These are phyloP conservation scores for Papiliotrema fonsecae DNA, from an alignment of 1,284 basidiomycete species.

Conservation along the genomic window DNA sequence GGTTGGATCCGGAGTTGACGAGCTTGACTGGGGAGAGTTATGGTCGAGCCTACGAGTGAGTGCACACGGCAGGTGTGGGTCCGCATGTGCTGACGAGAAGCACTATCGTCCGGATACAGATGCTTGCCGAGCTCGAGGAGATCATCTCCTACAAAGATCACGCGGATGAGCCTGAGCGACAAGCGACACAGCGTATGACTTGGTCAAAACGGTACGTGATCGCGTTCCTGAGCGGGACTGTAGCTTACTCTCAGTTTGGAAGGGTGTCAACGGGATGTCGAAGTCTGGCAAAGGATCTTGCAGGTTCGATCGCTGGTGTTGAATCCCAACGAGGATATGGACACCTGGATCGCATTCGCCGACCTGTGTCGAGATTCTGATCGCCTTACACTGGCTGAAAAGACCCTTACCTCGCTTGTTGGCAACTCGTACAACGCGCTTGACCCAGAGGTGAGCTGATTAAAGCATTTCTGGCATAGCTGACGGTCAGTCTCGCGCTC, in stretches of 20 bases:
- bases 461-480: constrained; percentile 8
- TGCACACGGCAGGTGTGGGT: constrained; percentile 8
- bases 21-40: constrained; percentile 94
- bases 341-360: constrained; percentile 96
- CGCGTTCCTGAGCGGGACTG: too few relatives aligned
- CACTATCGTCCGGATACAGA: constrained; percentile 94
- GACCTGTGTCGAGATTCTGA: constrained; percentile 82
- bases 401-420: constrained; percentile 90
- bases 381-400: constrained; percentile 84
- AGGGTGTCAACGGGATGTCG: constrained; percentile 96
- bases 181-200: constrained; percentile 77
- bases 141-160: constrained; percentile 94
- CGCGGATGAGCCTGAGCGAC: constrained; percentile 88
- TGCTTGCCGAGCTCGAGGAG: constrained; percentile 97
- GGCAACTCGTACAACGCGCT: constrained; percentile 53
- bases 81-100: constrained; percentile 53
- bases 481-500: constrained; percentile 54
- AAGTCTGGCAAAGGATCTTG: constrained; percentile 97
- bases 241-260: constrained; percentile 60
- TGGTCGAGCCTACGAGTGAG: constrained; percentile 89
- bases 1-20: constrained; percentile 86
- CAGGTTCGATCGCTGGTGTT: constrained; percentile 94
- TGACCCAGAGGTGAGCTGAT: constrained; percentile 29
- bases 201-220: constrained; percentile 79
- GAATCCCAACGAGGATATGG: constrained; percentile 87